Conservation (phyloP, 305 asterid species). For the Fraxinus xanthoxyloides region DNA sequence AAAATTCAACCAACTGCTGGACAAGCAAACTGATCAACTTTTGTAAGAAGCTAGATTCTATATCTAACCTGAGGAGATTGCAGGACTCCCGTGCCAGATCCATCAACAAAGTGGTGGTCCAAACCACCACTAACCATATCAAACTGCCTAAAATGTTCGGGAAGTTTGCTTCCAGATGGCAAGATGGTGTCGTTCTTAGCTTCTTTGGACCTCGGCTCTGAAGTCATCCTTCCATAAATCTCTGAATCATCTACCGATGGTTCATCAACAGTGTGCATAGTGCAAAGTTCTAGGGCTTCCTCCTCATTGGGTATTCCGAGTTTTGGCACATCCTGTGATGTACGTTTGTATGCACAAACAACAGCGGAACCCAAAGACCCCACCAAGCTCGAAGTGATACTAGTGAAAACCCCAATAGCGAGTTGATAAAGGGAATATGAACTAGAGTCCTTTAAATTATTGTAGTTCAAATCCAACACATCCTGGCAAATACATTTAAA, state of each 20-base stretch:
- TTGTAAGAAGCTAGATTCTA: neutral
- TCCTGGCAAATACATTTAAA: conserved; percentile 42
- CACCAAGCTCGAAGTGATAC: conserved; percentile 54
- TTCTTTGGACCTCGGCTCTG: conserved; percentile 29
- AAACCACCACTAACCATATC: conserved; percentile 77
- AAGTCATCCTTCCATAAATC: conserved; percentile 29
- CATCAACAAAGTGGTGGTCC: conserved; percentile 75
- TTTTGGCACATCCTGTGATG: conserved; percentile 35
- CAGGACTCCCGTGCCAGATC: conserved; percentile 42
- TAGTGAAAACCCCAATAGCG: conserved; percentile 52
- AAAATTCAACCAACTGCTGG: conserved; percentile 11
- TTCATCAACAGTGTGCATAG: conserved; percentile 30
- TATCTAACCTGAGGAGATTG: conserved; percentile 57
- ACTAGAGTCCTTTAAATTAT: conserved; percentile 33
- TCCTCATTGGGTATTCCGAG: conserved; percentile 31
- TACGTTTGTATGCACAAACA: conserved; percentile 40
- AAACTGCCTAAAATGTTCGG: conserved; percentile 53
- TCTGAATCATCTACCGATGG: conserved; percentile 27
- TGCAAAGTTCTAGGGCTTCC: conserved; percentile 47
- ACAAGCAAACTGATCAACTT: neutral
- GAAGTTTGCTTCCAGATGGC: conserved; percentile 41
- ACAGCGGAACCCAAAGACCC: conserved; percentile 47
- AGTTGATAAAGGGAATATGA: conserved; percentile 58
- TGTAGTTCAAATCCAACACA: conserved; percentile 27
- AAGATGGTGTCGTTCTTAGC: conserved; percentile 26